Evolutionary conservation across 2,329 filamentous ascomycete species (phyloP), one percentile per base, ranked within the genome.

Genomic region (Ambrosiella beaveri): DNA sequence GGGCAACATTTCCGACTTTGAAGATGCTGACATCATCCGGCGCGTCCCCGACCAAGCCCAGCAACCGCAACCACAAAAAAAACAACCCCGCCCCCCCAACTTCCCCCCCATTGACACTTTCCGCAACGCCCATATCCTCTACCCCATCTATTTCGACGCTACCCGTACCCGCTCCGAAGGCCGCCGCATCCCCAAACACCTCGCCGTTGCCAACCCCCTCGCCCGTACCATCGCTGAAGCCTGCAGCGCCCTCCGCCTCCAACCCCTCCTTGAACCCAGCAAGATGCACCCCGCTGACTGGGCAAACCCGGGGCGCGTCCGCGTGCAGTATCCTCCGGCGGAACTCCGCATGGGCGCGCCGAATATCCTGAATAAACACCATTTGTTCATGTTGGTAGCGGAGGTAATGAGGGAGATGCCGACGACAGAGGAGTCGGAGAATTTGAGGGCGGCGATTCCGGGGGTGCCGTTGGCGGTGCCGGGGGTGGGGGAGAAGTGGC

Each of bases 261-360:
- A 80, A 62, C 83, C 85, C 49, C 82, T 93, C 7, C 85, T 96
- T 68, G 93, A 98, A 73, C 88, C 90, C 1, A 85, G 86, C 67
- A 95, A 95, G 75, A 79, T 82, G 61, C 93, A 98, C 71, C 93
- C 93, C 6, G 91, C 93, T 72, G 93, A 98, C 74, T 98, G 93
- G 93, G 84, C 85, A 59, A 98, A 98, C 73, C 93, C 93, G 11
- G 93, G 93, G 2, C 79, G 93, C 60, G 87, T 97, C 62, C 82
- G 87, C 64, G 81, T 97, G 54, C 73, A 84, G 66, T 73, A 96
- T n/a, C 85, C 81, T 68, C 72, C 69, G 63, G 65, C 61, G 60
- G 63, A 52, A 50, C 62, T 60, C 7, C 51, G 58, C 17, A n/a
- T 8, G 27, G 59, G 62, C 57, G 63, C 62, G 52, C 57, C 64